A percentile compares a stretch with the other conserved stretches of the same genome.
These are phyloP conservation scores for Henckelia pumila DNA, from an alignment of 257 asterid genomes.

Conservation along the genomic window DNA sequence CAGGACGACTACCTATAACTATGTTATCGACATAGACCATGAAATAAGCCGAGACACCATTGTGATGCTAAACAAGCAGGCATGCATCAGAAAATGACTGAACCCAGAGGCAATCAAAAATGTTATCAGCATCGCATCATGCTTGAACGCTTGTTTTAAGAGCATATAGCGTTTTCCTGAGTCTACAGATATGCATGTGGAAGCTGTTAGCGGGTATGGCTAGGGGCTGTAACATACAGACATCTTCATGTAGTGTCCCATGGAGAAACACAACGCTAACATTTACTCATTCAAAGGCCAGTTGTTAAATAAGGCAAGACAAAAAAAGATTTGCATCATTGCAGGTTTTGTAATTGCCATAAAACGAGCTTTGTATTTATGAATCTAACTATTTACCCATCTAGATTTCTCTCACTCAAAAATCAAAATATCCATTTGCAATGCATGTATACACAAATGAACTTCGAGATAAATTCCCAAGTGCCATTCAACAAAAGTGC, in stretches of 20 bases:
- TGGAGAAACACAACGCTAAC: neutral
- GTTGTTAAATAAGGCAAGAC: neutral
- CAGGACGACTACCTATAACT: neutral
- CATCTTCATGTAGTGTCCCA: neutral
- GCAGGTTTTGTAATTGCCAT: neutral
- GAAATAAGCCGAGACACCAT: neutral
- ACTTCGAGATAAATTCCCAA: neutral
- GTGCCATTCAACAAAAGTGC: too few species aligned
- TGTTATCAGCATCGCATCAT: neutral
- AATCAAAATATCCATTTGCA: neutral
- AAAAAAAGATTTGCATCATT: neutral
- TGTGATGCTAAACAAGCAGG: neutral
- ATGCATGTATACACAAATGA: neutral
- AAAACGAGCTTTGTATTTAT: neutral
- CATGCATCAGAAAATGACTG: neutral
- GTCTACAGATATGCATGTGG: neutral
- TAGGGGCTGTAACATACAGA: neutral
- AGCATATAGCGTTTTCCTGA: neutral
- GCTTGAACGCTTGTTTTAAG: neutral
- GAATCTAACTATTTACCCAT: neutral
- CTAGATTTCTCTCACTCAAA: neutral
- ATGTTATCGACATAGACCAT: neutral
- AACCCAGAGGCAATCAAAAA: neutral
- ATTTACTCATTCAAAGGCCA: neutral
- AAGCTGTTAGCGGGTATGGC: neutral